Base-by-base conservation (phyloP, 2,329 filamentous ascomycete genomes). In the Raffaelea arxii region DNA sequence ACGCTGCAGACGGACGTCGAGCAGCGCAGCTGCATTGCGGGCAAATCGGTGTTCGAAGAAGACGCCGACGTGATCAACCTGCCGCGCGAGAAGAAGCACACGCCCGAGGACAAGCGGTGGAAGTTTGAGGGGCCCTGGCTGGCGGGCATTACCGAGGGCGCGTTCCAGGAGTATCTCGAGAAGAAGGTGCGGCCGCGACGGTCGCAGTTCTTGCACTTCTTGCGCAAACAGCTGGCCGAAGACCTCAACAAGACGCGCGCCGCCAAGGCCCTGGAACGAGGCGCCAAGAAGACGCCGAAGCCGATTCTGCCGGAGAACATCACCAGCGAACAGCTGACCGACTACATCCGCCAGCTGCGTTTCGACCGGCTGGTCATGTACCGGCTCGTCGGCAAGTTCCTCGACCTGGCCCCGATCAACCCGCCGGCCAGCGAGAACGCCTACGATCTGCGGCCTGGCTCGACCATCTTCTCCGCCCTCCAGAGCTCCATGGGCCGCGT, bases 111-210 rank as follows among this genome's bases (percentile, higher is more conserved):
- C 51, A 68, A 67, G 54, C 70, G 80, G 52, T 85, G 81, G 81
- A 83, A 79, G 58, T 84, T 82, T 53, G 64, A 65, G 23, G 81
- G 81, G 1, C 81, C 81, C 3, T 84, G 79, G 79, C 67, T 84
- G 27, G 78, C 78, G 27, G 75, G 75, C 38, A 71, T 82, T 67
- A 72, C 69, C 4, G 70, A 80, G 50, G 78, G 78, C 18, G 69
- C 78, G 14, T 83, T 85, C 56, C 63, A 71, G 23, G 58, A 61
- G 24, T 84, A 77, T 55, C 49, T 84, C 12, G 59, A 66, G 43
- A 77, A 69, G 54, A 63, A 66, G 21, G 75, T 84, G 36, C 69
- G 72, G 43, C 68, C 65, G 14, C 71, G 65, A 50, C 76, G 77
- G 46, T 44, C 62, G 6, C 68, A 76, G 50, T 84, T 84, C 60